Evolutionary conservation across 176 grass and related monocot genomes (phyloP).

Genomic region (Areca catechu): DNA sequence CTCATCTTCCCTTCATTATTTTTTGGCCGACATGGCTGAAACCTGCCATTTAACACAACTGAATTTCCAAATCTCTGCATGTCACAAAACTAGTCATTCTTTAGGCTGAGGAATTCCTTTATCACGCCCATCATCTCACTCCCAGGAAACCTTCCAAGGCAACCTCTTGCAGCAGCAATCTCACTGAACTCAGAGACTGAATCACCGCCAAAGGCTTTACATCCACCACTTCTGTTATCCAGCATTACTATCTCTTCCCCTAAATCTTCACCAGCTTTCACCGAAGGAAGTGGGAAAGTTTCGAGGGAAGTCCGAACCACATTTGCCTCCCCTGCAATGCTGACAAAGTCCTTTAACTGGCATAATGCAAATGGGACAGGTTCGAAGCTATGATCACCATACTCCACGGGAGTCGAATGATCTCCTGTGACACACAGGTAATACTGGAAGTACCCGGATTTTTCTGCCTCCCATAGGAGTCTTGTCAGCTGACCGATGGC

Average conservation of each 20-base stretch:
- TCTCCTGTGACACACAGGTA: slow-evolving; percentile 83
- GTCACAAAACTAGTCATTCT: slow-evolving; percentile 39
- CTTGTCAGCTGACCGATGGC: slow-evolving; percentile 69
- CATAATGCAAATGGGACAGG: slow-evolving; percentile 72
- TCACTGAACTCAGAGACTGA: slow-evolving; percentile 66
- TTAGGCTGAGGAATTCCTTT: slow-evolving; percentile 77
- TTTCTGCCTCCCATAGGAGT: slow-evolving; percentile 76
- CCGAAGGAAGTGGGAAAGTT: slow-evolving; percentile 58
- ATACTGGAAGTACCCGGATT: slow-evolving; percentile 52
- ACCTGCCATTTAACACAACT: too few species aligned
- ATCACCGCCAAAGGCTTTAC: slow-evolving; percentile 48
- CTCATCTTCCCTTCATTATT: too few species aligned
- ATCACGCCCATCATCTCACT: slow-evolving; percentile 96
- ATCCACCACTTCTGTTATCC: neutral
- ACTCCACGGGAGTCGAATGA: slow-evolving; percentile 93
- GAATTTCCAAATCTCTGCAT: too few species aligned
- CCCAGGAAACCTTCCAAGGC: slow-evolving; percentile 87
- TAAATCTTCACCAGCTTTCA: slow-evolving; percentile 48
- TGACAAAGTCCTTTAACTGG: slow-evolving; percentile 51
- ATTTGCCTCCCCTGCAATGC: slow-evolving; percentile 49
- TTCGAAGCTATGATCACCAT: slow-evolving; percentile 87
- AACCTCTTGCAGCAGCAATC: slow-evolving; percentile 54
- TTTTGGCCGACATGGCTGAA: too few species aligned
- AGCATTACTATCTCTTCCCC: slow-evolving; percentile 12
- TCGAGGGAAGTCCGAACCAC: slow-evolving; percentile 43